A percentile compares a stretch with the other conserved stretches of the same genome.
Evolutionary conservation across 768 basidiomycete genomes (phyloP).

Genomic region (Amylocystis lapponica): DNA sequence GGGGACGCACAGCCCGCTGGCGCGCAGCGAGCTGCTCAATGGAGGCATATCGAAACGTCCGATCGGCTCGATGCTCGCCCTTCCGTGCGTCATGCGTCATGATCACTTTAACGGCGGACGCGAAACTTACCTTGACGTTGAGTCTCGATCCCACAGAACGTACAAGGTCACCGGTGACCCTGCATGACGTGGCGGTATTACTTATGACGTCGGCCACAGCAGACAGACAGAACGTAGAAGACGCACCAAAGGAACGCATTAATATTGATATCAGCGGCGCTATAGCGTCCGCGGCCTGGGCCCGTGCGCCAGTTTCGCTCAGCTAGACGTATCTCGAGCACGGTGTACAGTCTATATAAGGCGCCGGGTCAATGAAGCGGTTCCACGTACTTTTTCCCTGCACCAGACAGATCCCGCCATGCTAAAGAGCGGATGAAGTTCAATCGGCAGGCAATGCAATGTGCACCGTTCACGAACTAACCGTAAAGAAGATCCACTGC

Average conservation of each 20-base stretch:
- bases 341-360: constrained; percentile 71
- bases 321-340: constrained; percentile 66
- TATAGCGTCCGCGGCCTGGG: constrained; percentile 58
- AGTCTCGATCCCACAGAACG: constrained; percentile 43
- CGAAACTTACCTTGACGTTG: constrained; percentile 46
- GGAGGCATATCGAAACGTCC: no score
- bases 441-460: background rate
- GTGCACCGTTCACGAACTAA: constrained; percentile 22
- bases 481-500: constrained; percentile 84
- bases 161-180: constrained; percentile 41
- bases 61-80: no score
- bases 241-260: constrained; percentile 49
- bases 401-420: constrained; percentile 77
- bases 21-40: no score
- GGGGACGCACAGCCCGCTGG: no score
- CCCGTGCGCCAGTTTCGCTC: constrained; percentile 77
- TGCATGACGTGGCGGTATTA: background rate
- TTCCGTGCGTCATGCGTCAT: no score
- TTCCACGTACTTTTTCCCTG: constrained; percentile 58
- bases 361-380: constrained; percentile 59
- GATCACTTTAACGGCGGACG: no score
- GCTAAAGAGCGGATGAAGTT: constrained; percentile 33
- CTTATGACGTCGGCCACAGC: background rate
- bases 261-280: constrained; percentile 70
- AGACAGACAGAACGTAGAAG: background rate